Percentiles rank a stretch among this genome's conserved stretches.
phyloP scores from a whole-genome alignment of 1,139 yeast genomes.

The Sugiyamaella neomexicana region DNA sequence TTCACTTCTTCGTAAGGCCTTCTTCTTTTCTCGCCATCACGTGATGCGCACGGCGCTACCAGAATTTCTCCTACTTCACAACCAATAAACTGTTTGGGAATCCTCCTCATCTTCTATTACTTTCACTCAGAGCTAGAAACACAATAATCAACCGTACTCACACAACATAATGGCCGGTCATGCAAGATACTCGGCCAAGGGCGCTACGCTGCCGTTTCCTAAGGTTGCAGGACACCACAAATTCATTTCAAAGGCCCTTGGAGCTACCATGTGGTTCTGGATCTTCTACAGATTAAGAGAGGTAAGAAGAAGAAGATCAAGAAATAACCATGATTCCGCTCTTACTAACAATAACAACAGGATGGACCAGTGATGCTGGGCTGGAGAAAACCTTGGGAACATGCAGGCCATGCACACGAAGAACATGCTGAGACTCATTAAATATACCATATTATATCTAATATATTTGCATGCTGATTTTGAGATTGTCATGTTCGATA shows the following conservation, averaged over 20 bases:
- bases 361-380: conserved; percentile 46
- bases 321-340: not conserved
- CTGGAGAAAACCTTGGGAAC: conserved; percentile 48
- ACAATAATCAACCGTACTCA: not conserved
- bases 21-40: too few relatives aligned
- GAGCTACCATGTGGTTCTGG: conserved; percentile 90
- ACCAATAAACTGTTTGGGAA: conserved; percentile 12
- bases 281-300: conserved; percentile 74
- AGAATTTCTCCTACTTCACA: not conserved
- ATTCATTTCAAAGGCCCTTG: conserved; percentile 63
- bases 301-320: conserved; percentile 39
- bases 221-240: conserved; percentile 44
- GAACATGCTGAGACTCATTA: conserved; percentile 24
- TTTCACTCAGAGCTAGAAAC: too few relatives aligned
- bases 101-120: not conserved
- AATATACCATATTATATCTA: not conserved
- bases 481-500: not conserved
- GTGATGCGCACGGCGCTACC: conserved; percentile 1
- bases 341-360: conserved; percentile 23
- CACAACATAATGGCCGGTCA: conserved; percentile 32
- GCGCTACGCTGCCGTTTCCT: conserved; percentile 42
- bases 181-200: conserved; percentile 38
- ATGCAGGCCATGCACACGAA: conserved; percentile 32
- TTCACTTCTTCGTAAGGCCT: not conserved
- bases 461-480: not conserved